These are phyloP conservation scores for Candida chilensis DNA, from an alignment of 805 yeast species.

Conservation along the genomic window DNA sequence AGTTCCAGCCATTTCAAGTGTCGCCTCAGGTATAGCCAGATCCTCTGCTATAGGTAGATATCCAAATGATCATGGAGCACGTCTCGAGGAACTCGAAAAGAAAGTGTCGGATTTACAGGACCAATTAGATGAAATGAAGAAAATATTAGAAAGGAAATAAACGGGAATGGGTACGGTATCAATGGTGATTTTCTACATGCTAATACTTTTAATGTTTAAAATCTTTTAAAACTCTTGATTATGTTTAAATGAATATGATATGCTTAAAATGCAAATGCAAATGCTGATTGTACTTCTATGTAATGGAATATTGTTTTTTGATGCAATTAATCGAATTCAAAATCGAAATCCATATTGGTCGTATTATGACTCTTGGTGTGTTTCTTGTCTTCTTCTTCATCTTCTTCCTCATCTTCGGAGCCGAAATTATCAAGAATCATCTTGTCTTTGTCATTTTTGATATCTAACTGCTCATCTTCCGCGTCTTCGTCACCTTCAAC, in stretches of 20 bases:
- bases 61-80: no score
- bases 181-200: neutral
- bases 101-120: neutral
- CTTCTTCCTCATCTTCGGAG: no score
- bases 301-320: neutral
- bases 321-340: constrained; percentile 9
- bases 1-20: constrained; percentile 2
- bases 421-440: no score
- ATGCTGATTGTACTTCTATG: neutral
- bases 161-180: neutral
- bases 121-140: neutral
- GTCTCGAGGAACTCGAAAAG: no score
- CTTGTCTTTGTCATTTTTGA: neutral
- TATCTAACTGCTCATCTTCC: neutral
- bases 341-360: neutral
- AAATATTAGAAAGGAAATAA: neutral
- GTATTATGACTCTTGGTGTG: neutral
- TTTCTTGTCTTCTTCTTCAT: neutral
- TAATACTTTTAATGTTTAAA: neutral
- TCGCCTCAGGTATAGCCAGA: neutral
- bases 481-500: neutral
- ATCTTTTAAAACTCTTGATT: neutral
- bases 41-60: neutral
- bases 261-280: no score
- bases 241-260: neutral